Base-by-base conservation (phyloP, 2,329 filamentous ascomycete genomes). In the Sclerotinia sclerotiorum region DNA sequence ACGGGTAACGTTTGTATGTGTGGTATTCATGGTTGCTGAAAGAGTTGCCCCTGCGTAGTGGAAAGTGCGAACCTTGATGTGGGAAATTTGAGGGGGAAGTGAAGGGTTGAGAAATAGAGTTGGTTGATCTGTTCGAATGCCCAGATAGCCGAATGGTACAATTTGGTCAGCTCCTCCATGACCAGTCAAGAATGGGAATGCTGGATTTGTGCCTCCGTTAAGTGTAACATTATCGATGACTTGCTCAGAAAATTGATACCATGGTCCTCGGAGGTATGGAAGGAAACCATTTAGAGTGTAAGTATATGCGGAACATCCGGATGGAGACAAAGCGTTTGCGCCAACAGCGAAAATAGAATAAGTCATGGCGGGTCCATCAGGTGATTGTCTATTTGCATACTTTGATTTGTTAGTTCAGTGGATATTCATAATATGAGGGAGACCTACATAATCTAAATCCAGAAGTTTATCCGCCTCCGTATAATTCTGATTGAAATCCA, bases 231-330 rank as follows among this genome's bases (percentile, higher is more conserved):
- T 82, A 73, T 92, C 89, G 27, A 86, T 77, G 58, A 89, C 80
- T 75, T 92, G 89, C 73, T 92, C 89, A 0, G 88, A 90, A 77
- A 90, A 88, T 72, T 90, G 88, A 77, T 86, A 90, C 82, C 87
- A 91, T 0, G 89, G 89, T 0, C 84, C 86, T 21, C 89, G 82
- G 0, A 84, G 80, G 73, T 92, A 92, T 0, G 89, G 88, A 39
- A 86, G 81, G 42, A 84, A 86, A 0, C 86, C 85, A 70, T 88
- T 87, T 24, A 90, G 81, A 8, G 86, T 83, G 74, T 91, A 91
- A 0, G 88, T 91, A 75, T 87, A 90, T 5, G 86, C 84, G 1
- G 88, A 86, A 76, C 89, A 91, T 2, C 89, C 89, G 2, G 87
- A 89, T 2, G 84, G 85, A 1, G 87, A 88, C 15, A 90, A 81